phyloP scores from a whole-genome alignment of 2,329 filamentous ascomycete species.

The Neocucurbitaria cava region DNA sequence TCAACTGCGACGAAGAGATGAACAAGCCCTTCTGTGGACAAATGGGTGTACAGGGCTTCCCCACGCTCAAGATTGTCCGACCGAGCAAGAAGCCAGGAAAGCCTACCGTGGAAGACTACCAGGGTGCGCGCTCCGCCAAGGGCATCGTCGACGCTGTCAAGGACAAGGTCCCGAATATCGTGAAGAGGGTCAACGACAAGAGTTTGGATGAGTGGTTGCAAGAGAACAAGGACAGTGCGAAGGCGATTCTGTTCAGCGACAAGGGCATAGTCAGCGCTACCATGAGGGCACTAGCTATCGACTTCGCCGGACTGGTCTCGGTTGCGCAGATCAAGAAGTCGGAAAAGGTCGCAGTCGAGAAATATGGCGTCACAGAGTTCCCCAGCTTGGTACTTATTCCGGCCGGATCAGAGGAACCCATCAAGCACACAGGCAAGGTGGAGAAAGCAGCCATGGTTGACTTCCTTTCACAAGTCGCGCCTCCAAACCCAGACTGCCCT shows the following conservation, averaged over 20 bases:
- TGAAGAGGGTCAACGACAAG: conserved; percentile 80
- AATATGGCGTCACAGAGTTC: conserved; percentile 78
- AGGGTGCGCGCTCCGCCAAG: conserved; percentile 82
- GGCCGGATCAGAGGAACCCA: conserved; percentile 69
- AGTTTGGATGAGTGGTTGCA: conserved; percentile 77
- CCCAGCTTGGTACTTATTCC: conserved; percentile 83
- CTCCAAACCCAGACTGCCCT: conserved; percentile 80
- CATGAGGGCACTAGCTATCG: conserved; percentile 84
- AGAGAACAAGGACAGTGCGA: conserved; percentile 72
- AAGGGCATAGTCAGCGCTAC: conserved; percentile 88
- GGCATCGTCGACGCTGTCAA: conserved; percentile 86
- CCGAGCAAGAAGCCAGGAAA: conserved; percentile 82
- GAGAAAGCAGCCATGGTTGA: conserved; percentile 82
- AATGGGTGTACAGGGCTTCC: conserved; percentile 93
- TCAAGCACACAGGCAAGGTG: conserved; percentile 81
- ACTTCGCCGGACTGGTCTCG: conserved; percentile 81
- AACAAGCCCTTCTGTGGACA: conserved; percentile 88
- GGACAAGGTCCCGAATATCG: conserved; percentile 89
- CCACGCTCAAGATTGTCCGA: conserved; percentile 90
- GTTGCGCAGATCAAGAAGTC: conserved; percentile 86
- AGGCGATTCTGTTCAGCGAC: conserved; percentile 90
- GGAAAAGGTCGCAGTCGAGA: conserved; percentile 73
- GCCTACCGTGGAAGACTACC: conserved; percentile 88
- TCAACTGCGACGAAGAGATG: conserved; percentile 91
- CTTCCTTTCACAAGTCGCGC: conserved; percentile 80